Percentiles rank a stretch among this genome's conserved stretches.
phyloP scores from a whole-genome alignment of 108 stramenopile species.

The Fragilaria radians region DNA sequence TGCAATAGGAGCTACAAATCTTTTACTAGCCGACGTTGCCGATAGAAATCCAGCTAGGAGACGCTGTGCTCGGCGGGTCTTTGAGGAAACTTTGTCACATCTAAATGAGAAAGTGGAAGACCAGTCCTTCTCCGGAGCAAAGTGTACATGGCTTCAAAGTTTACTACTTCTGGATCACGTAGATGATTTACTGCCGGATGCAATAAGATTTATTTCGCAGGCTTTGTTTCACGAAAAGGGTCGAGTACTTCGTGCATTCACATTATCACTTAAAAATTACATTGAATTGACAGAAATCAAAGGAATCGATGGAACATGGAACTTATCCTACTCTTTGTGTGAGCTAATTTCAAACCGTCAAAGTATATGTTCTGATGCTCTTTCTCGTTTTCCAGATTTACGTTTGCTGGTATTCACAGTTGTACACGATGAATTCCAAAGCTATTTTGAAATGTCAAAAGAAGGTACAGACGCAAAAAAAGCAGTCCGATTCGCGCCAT shows the following conservation, averaged over 20 bases:
- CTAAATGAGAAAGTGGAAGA: constrained; percentile 4
- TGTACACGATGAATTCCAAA: constrained; percentile 30
- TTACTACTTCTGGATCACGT: constrained; percentile 28
- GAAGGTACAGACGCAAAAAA: background rate
- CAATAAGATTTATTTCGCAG: constrained; percentile 31
- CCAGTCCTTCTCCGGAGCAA: constrained; percentile 7
- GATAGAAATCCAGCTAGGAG: constrained; percentile 53
- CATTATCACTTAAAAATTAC: constrained; percentile 36
- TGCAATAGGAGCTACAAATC: constrained; percentile 45
- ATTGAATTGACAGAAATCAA: constrained; percentile 26
- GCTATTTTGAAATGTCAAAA: background rate
- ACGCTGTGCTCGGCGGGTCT: constrained; percentile 59
- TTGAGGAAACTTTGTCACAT: constrained; percentile 46
- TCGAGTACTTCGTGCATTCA: constrained; percentile 30
- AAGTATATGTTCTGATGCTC: constrained; percentile 46
- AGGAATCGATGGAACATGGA: constrained; percentile 16
- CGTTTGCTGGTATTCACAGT: constrained; percentile 28
- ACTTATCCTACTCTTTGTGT: constrained; percentile 37
- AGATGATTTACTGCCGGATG: constrained; percentile 26
- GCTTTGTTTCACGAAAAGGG: constrained; percentile 62
- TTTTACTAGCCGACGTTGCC: constrained; percentile 56
- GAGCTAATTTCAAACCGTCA: constrained; percentile 52
- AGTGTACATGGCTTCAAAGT: constrained; percentile 39
- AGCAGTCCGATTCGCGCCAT: constrained; percentile 6
- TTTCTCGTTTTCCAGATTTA: constrained; percentile 47